phyloP scores from a whole-genome alignment of 2,329 filamentous ascomycete genomes.

The Aotearoamyces nothofagi region DNA sequence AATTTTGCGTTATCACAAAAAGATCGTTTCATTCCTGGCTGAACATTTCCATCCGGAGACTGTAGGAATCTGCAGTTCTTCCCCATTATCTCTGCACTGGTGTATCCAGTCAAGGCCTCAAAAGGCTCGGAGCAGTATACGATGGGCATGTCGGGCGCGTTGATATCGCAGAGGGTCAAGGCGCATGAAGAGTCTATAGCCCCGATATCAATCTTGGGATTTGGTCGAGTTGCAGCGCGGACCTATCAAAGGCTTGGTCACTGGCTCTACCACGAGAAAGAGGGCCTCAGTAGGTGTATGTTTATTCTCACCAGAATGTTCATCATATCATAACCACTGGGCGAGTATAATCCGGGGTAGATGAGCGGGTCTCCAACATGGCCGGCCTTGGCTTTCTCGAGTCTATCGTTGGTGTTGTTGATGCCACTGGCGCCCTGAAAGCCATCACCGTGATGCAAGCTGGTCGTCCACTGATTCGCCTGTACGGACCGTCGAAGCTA shows the following conservation, averaged over 20 bases:
- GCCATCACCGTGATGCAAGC: constrained; percentile 1
- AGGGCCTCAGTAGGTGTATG: too few relatives aligned
- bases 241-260: too few relatives aligned
- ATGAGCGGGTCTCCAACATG: constrained; percentile 33
- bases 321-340: constrained; percentile 40
- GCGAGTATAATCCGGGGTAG: constrained; percentile 38
- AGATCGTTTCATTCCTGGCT: constrained; percentile 41
- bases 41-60: constrained; percentile 51
- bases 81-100: constrained; percentile 56
- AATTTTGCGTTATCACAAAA: constrained; percentile 39
- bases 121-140: constrained; percentile 78
- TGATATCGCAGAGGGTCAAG: constrained; percentile 68
- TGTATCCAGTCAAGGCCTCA: constrained; percentile 64
- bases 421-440: constrained; percentile 3
- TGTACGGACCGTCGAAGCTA: neutral
- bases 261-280: too few relatives aligned
- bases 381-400: constrained; percentile 6
- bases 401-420: constrained; percentile 7
- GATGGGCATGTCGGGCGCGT: constrained; percentile 59
- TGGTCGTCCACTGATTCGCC: neutral
- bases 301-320: constrained; percentile 35
- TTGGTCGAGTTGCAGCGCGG: constrained; percentile 52
- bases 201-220: constrained; percentile 66
- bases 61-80: constrained; percentile 79
- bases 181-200: constrained; percentile 74